Percentiles rank a stretch among this genome's conserved stretches.
Conservation (phyloP, 2,329 filamentous ascomycete species). For the Xylariomycetidae sp. region DNA sequence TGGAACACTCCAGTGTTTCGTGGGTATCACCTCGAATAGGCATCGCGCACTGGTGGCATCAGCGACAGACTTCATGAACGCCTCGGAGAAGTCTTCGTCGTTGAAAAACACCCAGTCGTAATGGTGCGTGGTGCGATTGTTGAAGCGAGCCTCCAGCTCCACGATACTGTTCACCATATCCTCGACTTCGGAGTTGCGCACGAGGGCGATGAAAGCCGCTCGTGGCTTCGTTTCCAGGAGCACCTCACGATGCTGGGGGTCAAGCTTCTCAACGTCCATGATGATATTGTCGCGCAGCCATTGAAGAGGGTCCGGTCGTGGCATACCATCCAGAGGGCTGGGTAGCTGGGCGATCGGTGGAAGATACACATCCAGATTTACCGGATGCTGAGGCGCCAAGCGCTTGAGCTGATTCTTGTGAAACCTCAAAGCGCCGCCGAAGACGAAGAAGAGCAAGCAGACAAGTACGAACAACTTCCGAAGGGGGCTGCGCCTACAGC, state of each 20-base stretch:
- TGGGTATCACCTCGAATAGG: constrained; percentile 65
- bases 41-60: constrained; percentile 66
- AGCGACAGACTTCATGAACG: constrained; percentile 64
- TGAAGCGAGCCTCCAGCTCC: constrained; percentile 73
- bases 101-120: constrained; percentile 91
- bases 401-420: constrained; percentile 12
- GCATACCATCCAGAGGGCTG: constrained; percentile 3
- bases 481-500: constrained; percentile 17
- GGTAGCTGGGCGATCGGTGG: constrained; percentile 18
- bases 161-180: constrained; percentile 64
- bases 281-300: constrained; percentile 25
- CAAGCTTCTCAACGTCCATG: constrained; percentile 11
- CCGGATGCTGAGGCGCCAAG: constrained; percentile 3
- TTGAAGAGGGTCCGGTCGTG: constrained; percentile 11
- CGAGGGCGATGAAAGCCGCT: constrained; percentile 55
- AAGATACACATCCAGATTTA: constrained; percentile 16
- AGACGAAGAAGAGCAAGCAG: constrained; percentile 13
- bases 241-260: constrained; percentile 10
- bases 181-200: constrained; percentile 64
- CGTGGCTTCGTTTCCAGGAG: constrained; percentile 25
- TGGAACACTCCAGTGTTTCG: constrained; percentile 71
- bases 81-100: constrained; percentile 67
- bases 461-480: constrained; percentile 16
- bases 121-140: constrained; percentile 62
- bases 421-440: constrained; percentile 16